These are phyloP conservation scores for Candida tibetensis DNA, from an alignment of 805 yeast species.

Conservation along the genomic window DNA sequence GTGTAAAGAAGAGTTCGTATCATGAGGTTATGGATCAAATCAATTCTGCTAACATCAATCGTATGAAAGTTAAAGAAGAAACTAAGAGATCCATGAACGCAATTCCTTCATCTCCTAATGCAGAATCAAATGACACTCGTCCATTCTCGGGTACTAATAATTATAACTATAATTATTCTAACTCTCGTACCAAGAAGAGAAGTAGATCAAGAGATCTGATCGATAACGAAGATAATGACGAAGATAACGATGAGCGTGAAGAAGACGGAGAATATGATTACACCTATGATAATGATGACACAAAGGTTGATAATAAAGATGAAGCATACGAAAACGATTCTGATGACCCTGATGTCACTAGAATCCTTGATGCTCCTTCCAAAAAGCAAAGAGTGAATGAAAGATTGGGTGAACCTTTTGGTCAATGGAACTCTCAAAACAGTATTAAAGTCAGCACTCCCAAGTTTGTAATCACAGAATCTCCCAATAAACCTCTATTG, in stretches of 20 bases:
- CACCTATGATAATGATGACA: slow-evolving; percentile 6
- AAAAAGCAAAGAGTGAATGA: slow-evolving; percentile 14
- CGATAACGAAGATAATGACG: slow-evolving; percentile 17
- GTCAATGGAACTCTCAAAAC: slow-evolving; percentile 2
- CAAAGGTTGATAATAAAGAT: slow-evolving; percentile 3
- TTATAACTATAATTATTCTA: slow-evolving; percentile 1
- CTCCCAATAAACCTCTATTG: slow-evolving; percentile 40
- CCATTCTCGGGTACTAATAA: slow-evolving; percentile 1
- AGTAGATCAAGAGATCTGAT: slow-evolving; percentile 11
- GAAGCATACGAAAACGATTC: slow-evolving; percentile 1
- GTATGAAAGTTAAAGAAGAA: slow-evolving; percentile 7
- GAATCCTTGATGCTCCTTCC: slow-evolving; percentile 11
- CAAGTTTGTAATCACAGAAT: slow-evolving; percentile 24
- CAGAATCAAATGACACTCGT: neutral
- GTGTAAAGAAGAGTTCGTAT: slow-evolving; percentile 43
- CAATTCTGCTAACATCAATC: slow-evolving; percentile 10
- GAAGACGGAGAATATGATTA: slow-evolving; percentile 12
- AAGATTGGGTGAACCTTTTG: slow-evolving; percentile 11
- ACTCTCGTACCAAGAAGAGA: slow-evolving; percentile 3
- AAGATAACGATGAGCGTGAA: slow-evolving; percentile 11
- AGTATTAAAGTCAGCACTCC: slow-evolving; percentile 14
- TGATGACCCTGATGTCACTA: slow-evolving; percentile 3
- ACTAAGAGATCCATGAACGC: slow-evolving; percentile 18
- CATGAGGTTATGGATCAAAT: slow-evolving; percentile 46
- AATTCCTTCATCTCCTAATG: slow-evolving; percentile 33